A percentile compares a stretch with the other conserved stretches of the same genome.
phyloP scores from a whole-genome alignment of 2,329 filamentous ascomycete species.

The Chrysosporium queenslandicum region DNA sequence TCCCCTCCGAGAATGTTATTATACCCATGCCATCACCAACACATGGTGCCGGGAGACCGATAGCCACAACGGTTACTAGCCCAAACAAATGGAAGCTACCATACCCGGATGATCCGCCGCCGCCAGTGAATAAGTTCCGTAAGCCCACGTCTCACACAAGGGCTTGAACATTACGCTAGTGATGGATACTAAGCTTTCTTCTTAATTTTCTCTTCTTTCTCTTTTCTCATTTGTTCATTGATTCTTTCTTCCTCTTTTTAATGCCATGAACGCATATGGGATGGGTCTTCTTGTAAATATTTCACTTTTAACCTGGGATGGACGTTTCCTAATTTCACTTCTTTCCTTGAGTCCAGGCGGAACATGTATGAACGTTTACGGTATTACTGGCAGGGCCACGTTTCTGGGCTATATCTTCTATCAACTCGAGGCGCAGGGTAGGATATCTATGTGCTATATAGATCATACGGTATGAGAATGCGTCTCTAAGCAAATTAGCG shows the following conservation, averaged over 20 bases:
- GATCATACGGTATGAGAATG: too few species aligned
- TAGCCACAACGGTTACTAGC: conserved; percentile 5
- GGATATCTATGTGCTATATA: too few species aligned
- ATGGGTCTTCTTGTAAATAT: not conserved
- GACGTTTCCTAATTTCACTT: not conserved
- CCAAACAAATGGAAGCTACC: conserved; percentile 43
- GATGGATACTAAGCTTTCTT: too few species aligned
- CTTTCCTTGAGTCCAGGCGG: not conserved
- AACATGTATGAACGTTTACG: not conserved
- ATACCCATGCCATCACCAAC: conserved; percentile 29
- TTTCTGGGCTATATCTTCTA: not conserved
- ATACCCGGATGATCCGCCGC: conserved; percentile 76
- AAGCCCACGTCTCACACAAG: conserved; percentile 56
- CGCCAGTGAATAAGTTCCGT: conserved; percentile 70
- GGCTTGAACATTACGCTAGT: not conserved
- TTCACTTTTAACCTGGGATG: not conserved
- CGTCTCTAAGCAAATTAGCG: too few species aligned
- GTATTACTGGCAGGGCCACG: not conserved
- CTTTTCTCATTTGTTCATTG: not conserved
- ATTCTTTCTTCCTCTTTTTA: not conserved
- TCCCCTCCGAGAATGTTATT: conserved; percentile 15
- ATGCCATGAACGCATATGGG: not conserved
- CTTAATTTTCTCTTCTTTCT: not conserved
- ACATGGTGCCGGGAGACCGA: conserved; percentile 24
- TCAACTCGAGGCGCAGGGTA: not conserved